Evolutionary conservation across 768 basidiomycete species (phyloP), one percentile per base, ranked within the genome.

Genomic region (Pholiota molesta): DNA sequence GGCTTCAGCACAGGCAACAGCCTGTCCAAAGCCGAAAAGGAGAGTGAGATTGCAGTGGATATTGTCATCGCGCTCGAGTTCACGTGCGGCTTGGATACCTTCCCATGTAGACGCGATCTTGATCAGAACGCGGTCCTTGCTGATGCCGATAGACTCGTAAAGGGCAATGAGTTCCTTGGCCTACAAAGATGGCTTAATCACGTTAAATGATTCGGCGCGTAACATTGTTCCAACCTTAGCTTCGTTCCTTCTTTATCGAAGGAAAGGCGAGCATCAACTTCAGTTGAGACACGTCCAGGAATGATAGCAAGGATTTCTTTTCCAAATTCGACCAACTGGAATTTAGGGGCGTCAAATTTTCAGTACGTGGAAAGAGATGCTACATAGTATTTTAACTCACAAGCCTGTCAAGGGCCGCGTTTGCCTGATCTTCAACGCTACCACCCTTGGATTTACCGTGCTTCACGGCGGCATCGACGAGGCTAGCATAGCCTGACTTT

Each of bases 71-170:
- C 84, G 77, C 83, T 99, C 97, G 67, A 99, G 90, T 77, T 96
- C 90, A 65, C 95, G 89, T 39, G 97, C 97, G 62, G 97, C 97
- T 78, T 99, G 97, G 81, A 99, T 99, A 78, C 97, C 97, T 79
- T 99, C 97, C 93, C 94, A 99, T 52, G 96, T 96, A 42, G 97
- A 97, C 31, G 97, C 97, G 73, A 99, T 98, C 84, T 99, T 99
- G 88, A 99, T 98, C 69, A 99, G 83, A 65, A 99, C 82, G 65
- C 97, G 94, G 45, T 99, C 95, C 80, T 92, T 94, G 74, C 86
- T 81, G 81, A 99, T 88, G 65, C 97, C 97, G 65, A 95, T 74
- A n/a, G 92, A 92, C 37, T 95, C 86, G 83, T 99, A 99, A 63
- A 99, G 89, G 39, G 88, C 88, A 69, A 99, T 99, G 72, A 99